A percentile compares a stretch with the other conserved stretches of the same genome.
phyloP scores from a whole-genome alignment of 768 basidiomycete species.

The Favolaschia claudopus region DNA sequence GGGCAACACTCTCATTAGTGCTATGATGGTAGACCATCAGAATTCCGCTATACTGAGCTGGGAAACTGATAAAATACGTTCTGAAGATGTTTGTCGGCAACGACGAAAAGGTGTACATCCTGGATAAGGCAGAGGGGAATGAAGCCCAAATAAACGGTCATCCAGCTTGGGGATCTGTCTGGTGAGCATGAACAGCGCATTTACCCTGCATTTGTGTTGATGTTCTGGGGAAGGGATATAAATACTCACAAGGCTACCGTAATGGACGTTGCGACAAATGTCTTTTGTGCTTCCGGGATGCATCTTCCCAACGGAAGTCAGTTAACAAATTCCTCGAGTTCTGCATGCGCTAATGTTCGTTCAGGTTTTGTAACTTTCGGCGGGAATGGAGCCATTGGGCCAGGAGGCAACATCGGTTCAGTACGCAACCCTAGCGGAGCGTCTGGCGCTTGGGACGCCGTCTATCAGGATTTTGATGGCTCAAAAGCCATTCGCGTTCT shows the following conservation, averaged over 20 bases:
- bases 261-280: slow-evolving; percentile 79
- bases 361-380: slow-evolving; percentile 72
- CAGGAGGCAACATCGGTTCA: slow-evolving; percentile 67
- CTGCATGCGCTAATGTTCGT: slow-evolving; percentile 54
- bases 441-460: slow-evolving; percentile 64
- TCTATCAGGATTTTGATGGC: slow-evolving; percentile 76
- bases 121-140: slow-evolving; percentile 84
- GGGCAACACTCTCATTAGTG: slow-evolving; percentile 44
- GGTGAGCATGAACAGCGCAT: slow-evolving; percentile 3
- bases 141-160: slow-evolving; percentile 61
- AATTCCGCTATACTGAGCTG: not conserved
- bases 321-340: not conserved
- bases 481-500: slow-evolving; percentile 74
- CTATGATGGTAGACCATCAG: slow-evolving; percentile 55
- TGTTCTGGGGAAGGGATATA: slow-evolving; percentile 60
- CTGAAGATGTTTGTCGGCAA: slow-evolving; percentile 73
- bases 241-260: slow-evolving; percentile 60
- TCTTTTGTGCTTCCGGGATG: slow-evolving; percentile 83
- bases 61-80: not conserved
- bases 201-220: not conserved
- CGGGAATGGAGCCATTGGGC: slow-evolving; percentile 78
- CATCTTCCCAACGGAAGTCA: slow-evolving; percentile 73
- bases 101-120: slow-evolving; percentile 73
- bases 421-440: slow-evolving; percentile 52
- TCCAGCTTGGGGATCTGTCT: slow-evolving; percentile 62